Percentiles rank a stretch among this genome's conserved stretches.
These are phyloP conservation scores for Xeromyces bisporus DNA, from an alignment of 495 filamentous ascomycete genomes.

Conservation along the genomic window DNA sequence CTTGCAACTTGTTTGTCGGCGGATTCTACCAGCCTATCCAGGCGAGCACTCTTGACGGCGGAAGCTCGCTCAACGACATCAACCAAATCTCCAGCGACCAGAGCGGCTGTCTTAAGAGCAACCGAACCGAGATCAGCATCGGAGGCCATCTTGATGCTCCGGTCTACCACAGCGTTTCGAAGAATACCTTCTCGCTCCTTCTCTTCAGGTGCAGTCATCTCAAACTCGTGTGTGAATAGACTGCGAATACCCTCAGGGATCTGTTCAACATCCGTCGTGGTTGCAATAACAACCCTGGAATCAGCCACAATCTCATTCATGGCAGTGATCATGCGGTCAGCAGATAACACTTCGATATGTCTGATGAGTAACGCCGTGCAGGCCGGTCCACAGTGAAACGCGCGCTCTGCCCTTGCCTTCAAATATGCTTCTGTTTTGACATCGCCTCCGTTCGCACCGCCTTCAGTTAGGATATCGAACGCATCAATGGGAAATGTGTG, in stretches of 20 bases:
- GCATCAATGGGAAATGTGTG: slow-evolving; percentile 83
- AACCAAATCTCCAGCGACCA: slow-evolving; percentile 84
- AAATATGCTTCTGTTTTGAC: slow-evolving; percentile 85
- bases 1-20: slow-evolving; percentile 18
- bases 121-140: slow-evolving; percentile 71
- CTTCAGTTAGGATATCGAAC: slow-evolving; percentile 84
- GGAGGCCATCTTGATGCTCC: slow-evolving; percentile 50
- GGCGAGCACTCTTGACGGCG: slow-evolving; percentile 51
- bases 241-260: slow-evolving; percentile 76
- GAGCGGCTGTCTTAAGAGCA: slow-evolving; percentile 85
- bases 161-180: slow-evolving; percentile 54
- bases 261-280: slow-evolving; percentile 87
- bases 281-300: slow-evolving; percentile 69
- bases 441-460: slow-evolving; percentile 69
- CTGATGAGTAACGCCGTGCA: slow-evolving; percentile 67
- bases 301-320: slow-evolving; percentile 62
- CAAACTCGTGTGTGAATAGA: slow-evolving; percentile 89
- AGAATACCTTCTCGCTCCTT: slow-evolving; percentile 80
- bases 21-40: slow-evolving; percentile 47
- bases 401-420: slow-evolving; percentile 71
- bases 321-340: slow-evolving; percentile 70
- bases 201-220: slow-evolving; percentile 85
- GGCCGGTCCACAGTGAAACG: slow-evolving; percentile 70
- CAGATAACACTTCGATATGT: slow-evolving; percentile 80
- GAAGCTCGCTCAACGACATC: slow-evolving; percentile 87